Evolutionary conservation across 2,329 filamentous ascomycete species (phyloP).

Genomic region (Apiospora phragmitis): DNA sequence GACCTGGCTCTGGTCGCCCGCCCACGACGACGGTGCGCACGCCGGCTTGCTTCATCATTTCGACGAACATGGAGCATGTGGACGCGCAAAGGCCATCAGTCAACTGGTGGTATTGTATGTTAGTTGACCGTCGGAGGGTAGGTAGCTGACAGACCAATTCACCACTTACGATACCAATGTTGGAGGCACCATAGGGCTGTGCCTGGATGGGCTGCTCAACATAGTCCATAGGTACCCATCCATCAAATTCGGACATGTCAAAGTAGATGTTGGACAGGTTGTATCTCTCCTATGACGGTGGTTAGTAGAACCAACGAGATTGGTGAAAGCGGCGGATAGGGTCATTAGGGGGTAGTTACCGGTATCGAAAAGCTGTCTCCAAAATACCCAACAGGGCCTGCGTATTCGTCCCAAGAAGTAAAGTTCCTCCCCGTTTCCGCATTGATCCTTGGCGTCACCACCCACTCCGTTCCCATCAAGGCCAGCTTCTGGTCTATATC

Average conservation of each 20-base stretch:
- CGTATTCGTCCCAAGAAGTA: slow-evolving; percentile 22
- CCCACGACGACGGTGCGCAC: slow-evolving; percentile 40
- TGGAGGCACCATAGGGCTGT: slow-evolving; percentile 13
- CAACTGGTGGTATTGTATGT: slow-evolving; percentile 13
- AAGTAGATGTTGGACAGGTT: slow-evolving; percentile 19
- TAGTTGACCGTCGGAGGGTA: background rate
- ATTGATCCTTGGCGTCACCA: slow-evolving; percentile 21
- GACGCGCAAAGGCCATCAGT: slow-evolving; percentile 33
- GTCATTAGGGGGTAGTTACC: slow-evolving; percentile 11
- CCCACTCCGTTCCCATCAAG: slow-evolving; percentile 22
- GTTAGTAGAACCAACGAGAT: background rate
- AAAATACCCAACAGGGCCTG: slow-evolving; percentile 12
- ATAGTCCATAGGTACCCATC: slow-evolving; percentile 12
- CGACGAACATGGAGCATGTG: slow-evolving; percentile 31
- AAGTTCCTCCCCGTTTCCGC: slow-evolving; percentile 23
- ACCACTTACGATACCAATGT: slow-evolving; percentile 19
- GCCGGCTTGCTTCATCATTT: slow-evolving; percentile 31
- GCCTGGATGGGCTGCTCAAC: slow-evolving; percentile 12
- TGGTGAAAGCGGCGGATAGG: too few relatives aligned
- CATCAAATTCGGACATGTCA: slow-evolving; percentile 13
- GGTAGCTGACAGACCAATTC: too few relatives aligned
- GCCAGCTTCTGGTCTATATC: slow-evolving; percentile 2
- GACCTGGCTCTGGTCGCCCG: slow-evolving; percentile 52
- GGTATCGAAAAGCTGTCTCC: slow-evolving; percentile 19
- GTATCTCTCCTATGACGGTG: slow-evolving; percentile 15